Evolutionary conservation across 139 green algal genomes (phyloP).

Genomic region (Tetraselmis striata): DNA sequence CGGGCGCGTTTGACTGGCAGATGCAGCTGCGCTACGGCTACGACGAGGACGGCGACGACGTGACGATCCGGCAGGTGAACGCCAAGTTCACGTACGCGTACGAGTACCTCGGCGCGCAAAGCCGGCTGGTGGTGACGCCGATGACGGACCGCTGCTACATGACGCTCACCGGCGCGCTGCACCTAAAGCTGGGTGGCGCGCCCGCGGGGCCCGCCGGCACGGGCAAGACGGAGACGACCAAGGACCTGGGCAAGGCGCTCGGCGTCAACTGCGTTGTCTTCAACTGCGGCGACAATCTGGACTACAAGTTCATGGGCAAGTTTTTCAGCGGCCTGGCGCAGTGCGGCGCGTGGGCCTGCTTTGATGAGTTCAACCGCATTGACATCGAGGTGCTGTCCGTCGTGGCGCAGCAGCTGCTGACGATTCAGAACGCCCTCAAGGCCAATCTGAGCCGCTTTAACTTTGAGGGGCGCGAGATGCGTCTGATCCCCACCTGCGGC

Average conservation of each 20-base stretch:
- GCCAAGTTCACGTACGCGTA: slow-evolving; percentile 71
- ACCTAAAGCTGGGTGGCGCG: slow-evolving; percentile 78
- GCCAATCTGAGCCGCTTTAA: slow-evolving; percentile 58
- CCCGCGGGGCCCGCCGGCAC: slow-evolving; percentile 74
- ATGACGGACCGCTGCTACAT: slow-evolving; percentile 89
- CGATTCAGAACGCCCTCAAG: slow-evolving; percentile 72
- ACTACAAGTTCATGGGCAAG: slow-evolving; percentile 81
- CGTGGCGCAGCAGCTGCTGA: slow-evolving; percentile 83
- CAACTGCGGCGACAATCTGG: slow-evolving; percentile 86
- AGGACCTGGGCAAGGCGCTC: slow-evolving; percentile 81
- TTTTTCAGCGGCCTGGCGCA: slow-evolving; percentile 79
- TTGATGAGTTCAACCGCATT: slow-evolving; percentile 89
- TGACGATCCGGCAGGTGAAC: slow-evolving; percentile 51
- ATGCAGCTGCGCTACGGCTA: slow-evolving; percentile 79
- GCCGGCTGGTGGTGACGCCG: slow-evolving; percentile 75
- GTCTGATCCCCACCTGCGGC: slow-evolving; percentile 64
- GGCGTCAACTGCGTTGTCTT: slow-evolving; percentile 87
- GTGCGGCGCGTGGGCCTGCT: slow-evolving; percentile 80
- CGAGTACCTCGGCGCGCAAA: slow-evolving; percentile 83
- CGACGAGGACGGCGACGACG: slow-evolving; percentile 28
- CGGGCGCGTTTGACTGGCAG: slow-evolving; percentile 77
- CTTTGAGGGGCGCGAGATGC: slow-evolving; percentile 78
- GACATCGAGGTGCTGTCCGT: slow-evolving; percentile 82
- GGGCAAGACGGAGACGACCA: slow-evolving; percentile 85
- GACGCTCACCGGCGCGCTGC: slow-evolving; percentile 75